Evolutionary conservation across 2,329 filamentous ascomycete species (phyloP).

Genomic region (Xylaria sp.): DNA sequence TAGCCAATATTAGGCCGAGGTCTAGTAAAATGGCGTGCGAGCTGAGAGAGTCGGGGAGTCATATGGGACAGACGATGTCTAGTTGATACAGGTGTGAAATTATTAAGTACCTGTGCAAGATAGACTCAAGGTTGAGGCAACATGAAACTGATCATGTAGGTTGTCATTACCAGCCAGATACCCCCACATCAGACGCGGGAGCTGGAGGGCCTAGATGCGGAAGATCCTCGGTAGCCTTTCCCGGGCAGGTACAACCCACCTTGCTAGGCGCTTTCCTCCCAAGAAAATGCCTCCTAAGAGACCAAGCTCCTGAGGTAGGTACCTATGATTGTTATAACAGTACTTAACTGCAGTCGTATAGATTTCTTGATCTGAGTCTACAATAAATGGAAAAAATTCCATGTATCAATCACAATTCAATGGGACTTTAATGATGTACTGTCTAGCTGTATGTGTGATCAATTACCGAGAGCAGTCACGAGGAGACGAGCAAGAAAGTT

Average conservation of each 20-base stretch:
- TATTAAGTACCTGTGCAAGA: not conserved
- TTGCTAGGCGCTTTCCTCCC: not conserved
- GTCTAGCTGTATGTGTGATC: not conserved
- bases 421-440: too few relatives aligned
- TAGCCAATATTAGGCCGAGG: slow-evolving; percentile 69
- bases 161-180: not conserved
- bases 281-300: not conserved
- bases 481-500: not conserved
- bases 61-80: slow-evolving; percentile 58
- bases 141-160: slow-evolving; percentile 20
- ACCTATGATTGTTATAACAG: not conserved
- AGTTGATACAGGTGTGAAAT: not conserved
- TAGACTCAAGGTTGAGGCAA: not conserved
- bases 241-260: slow-evolving; percentile 4
- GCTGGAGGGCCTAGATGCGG: slow-evolving; percentile 7
- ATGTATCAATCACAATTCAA: too few relatives aligned
- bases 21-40: slow-evolving; percentile 76
- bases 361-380: not conserved
- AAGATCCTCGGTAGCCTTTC: slow-evolving; percentile 30
- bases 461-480: not conserved
- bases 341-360: too few relatives aligned
- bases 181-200: slow-evolving; percentile 15
- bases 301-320: not conserved
- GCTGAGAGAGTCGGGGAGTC: slow-evolving; percentile 79
- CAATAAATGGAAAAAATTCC: not conserved